phyloP scores from a whole-genome alignment of 176 grass and related monocot genomes.

The Paspalum notatum region DNA sequence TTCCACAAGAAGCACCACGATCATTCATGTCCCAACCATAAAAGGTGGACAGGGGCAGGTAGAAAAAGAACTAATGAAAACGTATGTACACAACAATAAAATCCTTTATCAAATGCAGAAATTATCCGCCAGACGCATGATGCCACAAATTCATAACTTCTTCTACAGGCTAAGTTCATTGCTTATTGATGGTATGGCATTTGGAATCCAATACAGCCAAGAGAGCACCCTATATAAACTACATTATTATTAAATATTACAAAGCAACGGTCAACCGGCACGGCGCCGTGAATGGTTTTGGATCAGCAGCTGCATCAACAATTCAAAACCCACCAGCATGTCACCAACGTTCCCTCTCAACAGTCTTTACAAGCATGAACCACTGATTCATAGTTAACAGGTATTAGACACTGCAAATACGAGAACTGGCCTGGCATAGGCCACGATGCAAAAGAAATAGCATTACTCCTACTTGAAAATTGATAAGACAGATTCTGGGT shows the following conservation, averaged over 20 bases:
- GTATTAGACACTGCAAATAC: neutral
- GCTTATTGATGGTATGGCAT: neutral
- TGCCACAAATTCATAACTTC: neutral
- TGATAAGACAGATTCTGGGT: neutral
- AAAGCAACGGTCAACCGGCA: neutral
- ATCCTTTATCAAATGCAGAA: neutral
- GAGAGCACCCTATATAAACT: constrained; percentile 7
- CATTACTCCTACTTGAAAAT: neutral
- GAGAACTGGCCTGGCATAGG: neutral
- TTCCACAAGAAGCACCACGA: no score
- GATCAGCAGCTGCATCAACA: constrained; percentile 4
- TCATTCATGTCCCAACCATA: no score
- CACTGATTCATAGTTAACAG: neutral
- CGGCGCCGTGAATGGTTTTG: neutral
- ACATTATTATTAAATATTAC: constrained; percentile 2
- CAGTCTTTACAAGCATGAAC: neutral
- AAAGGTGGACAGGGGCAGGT: no score
- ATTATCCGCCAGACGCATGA: neutral
- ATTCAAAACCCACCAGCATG: neutral
- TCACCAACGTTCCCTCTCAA: constrained; percentile 19
- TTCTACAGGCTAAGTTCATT: constrained; percentile 8
- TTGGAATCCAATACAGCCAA: constrained; percentile 25
- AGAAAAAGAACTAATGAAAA: no score
- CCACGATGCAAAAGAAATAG: neutral
- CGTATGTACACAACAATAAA: neutral